phyloP scores from a whole-genome alignment of 495 filamentous ascomycete genomes.

The Penicillium diatomitis region DNA sequence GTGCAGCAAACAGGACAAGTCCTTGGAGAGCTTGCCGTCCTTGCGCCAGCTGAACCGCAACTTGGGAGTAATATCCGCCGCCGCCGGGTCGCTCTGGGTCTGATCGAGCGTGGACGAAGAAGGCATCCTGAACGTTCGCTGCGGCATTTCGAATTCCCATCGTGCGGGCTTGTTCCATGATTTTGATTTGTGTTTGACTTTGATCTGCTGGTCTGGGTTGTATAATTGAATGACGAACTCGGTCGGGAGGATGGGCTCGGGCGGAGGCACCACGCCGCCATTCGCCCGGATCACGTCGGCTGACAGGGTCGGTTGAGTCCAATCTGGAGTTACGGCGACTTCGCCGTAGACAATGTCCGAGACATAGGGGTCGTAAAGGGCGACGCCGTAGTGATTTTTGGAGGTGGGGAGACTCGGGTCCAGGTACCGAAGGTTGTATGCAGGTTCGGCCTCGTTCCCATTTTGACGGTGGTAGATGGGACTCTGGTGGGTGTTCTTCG shows the following conservation, averaged over 20 bases:
- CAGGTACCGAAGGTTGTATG: constrained; percentile 68
- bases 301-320: constrained; percentile 71
- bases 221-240: constrained; percentile 81
- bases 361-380: constrained; percentile 74
- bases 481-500: constrained; percentile 42
- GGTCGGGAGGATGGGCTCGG: constrained; percentile 68
- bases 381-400: constrained; percentile 77
- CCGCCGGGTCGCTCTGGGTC: constrained; percentile 56
- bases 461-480: constrained; percentile 67
- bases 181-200: constrained; percentile 59
- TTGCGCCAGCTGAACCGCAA: constrained; percentile 85
- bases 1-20: constrained; percentile 71
- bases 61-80: constrained; percentile 63
- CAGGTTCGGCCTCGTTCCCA: constrained; percentile 67
- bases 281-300: constrained; percentile 70
- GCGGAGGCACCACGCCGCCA: constrained; percentile 55
- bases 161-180: constrained; percentile 67
- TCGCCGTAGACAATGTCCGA: constrained; percentile 79
- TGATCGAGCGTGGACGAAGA: constrained; percentile 70
- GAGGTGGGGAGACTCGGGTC: constrained; percentile 59
- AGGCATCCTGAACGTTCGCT: constrained; percentile 72
- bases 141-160: constrained; percentile 92
- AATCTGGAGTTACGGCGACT: constrained; percentile 74
- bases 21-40: constrained; percentile 76
- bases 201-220: constrained; percentile 81